Base-by-base conservation (phyloP, 768 basidiomycete genomes). In the Dendrothele bispora region DNA sequence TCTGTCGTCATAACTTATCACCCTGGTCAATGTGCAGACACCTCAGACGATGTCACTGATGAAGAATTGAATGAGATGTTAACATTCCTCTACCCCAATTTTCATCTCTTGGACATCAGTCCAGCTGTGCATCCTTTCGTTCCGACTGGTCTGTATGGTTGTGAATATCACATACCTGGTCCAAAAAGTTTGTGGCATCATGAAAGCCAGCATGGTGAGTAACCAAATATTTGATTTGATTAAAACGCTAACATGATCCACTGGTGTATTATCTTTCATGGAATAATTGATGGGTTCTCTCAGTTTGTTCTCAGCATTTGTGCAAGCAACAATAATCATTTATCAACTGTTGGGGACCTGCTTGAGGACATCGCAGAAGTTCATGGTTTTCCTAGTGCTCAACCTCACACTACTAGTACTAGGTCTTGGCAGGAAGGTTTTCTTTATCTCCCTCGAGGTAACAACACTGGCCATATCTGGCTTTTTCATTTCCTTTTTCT, bases 261-360 rank as follows among this genome's bases (percentile, higher is more conserved):
- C 2, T 66, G 53, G 48, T 58, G 59, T 29, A 55, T 66, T 5
- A 55, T 69, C 5, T 59, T 56, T 4, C 68, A 69, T 43, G 56
- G 53, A 2, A 65, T 65, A 30, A 58, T 69, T 12, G 67, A 69
- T 50, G 67, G 68, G 2, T 55, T 53, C 34, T 56, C 56, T 5
- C 50, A 59, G 3, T 43, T 60, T 7, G 40, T 67, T 14, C 40
- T 47, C 4, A 60, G 54, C 21, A 41, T 67, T 11, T 27, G 46
- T 17, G 62, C 55, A 4, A 53, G 46, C 38, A 58, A 59, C 49
- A 69, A 69, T 49, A 69, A 69, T 46, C 51, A 55, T 1, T 54
- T 61, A 1, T 24, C 37, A 0, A 62, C 63, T 15, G 67, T 66
- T 0, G 48, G 66, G 4, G 37, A 54, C 0, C 42, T 70, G 7